phyloP scores from a whole-genome alignment of 768 basidiomycete genomes.

The Termitomyces sp. region DNA sequence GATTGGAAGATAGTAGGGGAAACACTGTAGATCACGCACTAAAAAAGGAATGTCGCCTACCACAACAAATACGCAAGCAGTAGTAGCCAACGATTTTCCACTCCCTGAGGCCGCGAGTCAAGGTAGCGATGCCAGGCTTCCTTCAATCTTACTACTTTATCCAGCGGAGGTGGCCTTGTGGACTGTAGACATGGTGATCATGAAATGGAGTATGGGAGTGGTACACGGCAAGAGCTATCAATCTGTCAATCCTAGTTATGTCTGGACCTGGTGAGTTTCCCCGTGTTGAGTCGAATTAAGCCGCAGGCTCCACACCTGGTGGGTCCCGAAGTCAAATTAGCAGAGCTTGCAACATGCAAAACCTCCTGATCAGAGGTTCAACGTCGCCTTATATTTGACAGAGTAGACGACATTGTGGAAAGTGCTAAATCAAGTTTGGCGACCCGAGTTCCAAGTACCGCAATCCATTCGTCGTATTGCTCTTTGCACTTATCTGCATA shows the following conservation, averaged over 20 bases:
- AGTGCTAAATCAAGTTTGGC: slow-evolving; percentile 2
- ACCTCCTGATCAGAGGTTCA: no score
- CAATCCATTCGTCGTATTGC: slow-evolving; percentile 12
- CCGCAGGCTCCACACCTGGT: slow-evolving; percentile 45
- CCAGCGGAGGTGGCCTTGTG: background rate
- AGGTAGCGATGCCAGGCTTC: slow-evolving; percentile 12
- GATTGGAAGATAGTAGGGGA: slow-evolving; percentile 13
- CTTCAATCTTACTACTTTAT: slow-evolving; percentile 2
- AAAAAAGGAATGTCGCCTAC: background rate
- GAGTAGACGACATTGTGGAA: background rate
- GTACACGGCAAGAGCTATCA: background rate
- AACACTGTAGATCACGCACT: background rate
- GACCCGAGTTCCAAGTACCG: background rate
- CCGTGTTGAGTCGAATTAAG: background rate
- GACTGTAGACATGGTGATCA: background rate
- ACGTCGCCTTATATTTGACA: no score
- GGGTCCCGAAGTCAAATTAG: background rate
- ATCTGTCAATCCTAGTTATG: background rate
- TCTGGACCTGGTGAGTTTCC: background rate
- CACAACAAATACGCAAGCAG: slow-evolving; percentile 13
- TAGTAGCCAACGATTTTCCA: slow-evolving; percentile 12
- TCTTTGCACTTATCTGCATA: slow-evolving; percentile 6
- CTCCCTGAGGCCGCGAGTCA: no score
- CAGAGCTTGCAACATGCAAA: background rate
- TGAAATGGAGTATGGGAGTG: slow-evolving; percentile 1